These are phyloP conservation scores for Aspergillus amoenus DNA, from an alignment of 2,329 filamentous ascomycete genomes.

Conservation along the genomic window DNA sequence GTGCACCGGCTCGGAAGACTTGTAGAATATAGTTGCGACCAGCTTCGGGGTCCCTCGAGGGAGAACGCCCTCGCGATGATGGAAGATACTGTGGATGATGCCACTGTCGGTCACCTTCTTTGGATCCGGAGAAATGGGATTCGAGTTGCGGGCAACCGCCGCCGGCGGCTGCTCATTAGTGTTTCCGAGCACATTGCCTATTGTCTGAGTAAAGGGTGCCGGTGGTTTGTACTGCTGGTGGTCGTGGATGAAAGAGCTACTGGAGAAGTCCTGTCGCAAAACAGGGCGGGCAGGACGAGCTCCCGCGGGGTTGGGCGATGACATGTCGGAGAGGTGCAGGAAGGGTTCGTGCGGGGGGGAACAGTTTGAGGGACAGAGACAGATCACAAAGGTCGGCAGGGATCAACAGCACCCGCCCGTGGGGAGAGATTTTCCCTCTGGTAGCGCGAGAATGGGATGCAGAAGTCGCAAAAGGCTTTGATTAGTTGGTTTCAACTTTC, in stretches of 20 bases:
- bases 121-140: conserved; percentile 40
- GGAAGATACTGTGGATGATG: conserved; percentile 48
- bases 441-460: conserved; percentile 7
- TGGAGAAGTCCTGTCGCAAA: conserved; percentile 43
- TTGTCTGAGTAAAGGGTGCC: conserved; percentile 33
- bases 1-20: conserved; percentile 42
- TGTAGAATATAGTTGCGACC: conserved; percentile 52
- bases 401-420: conserved; percentile 14
- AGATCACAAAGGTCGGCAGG: conserved; percentile 2
- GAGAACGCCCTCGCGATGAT: conserved; percentile 40
- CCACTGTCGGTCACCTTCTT: conserved; percentile 46
- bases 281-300: conserved; percentile 40
- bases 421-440: not conserved
- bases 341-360: not conserved
- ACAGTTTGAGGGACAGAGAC: not conserved
- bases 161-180: conserved; percentile 25
- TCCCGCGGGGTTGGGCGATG: conserved; percentile 25
- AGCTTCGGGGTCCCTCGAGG: conserved; percentile 43
- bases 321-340: conserved; percentile 25
- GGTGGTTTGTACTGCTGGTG: conserved; percentile 50
- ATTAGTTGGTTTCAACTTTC: not conserved
- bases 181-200: conserved; percentile 37
- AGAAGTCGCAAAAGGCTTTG: not conserved
- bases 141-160: conserved; percentile 31
- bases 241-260: conserved; percentile 48